Base-by-base conservation (phyloP, 1,284 basidiomycete species). In the Tilletia horrida region DNA sequence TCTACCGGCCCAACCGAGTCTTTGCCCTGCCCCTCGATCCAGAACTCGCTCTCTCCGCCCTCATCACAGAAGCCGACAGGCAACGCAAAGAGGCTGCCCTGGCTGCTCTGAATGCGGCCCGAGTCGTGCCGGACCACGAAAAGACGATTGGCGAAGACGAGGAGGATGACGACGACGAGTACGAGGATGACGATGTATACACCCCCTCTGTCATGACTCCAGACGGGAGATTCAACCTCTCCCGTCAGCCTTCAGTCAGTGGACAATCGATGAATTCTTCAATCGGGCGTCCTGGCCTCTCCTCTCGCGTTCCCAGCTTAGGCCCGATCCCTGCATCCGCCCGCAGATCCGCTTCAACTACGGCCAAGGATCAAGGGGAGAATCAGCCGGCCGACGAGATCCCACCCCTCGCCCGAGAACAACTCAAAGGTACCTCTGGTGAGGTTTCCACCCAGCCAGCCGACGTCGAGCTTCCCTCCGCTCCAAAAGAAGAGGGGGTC, bases 1-100 rank as follows among this genome's bases (percentile, higher is more conserved):
- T 78, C 64, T 77, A 73, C 64, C 71, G 73, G 65, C 73, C 72
- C 61, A 72, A 70, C 0, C 76, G 73, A 21, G 73, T 77, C 3
- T 63, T 77, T 2, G 69, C 71, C 35, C 73, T 78, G 31, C 77
- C 77, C 1, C 69, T 78, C n/a, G 64, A 68, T 0, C 62, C 64
- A 11, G 70, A 70, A 27, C 66, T 69, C 25, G 76, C 75, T 1
- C 47, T 47, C 13, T 64, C 67, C 23, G 70, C 71, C 0, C 63
- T 78, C 18, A 67, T 65, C 14, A 62, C 61, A 18, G 65, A 68
- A 61, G 18, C 64, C 42, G 42, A 40, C 7, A 40, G 45, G 29
- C 67, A 43, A 66, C 14, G 66, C 55, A 7, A 70, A 69, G 68
- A 59, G 63, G 25, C 62, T 27, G 9, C 31, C 9, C 55, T 25